phyloP scores from a whole-genome alignment of 2,329 filamentous ascomycete species.

The Mariannaea elegans region DNA sequence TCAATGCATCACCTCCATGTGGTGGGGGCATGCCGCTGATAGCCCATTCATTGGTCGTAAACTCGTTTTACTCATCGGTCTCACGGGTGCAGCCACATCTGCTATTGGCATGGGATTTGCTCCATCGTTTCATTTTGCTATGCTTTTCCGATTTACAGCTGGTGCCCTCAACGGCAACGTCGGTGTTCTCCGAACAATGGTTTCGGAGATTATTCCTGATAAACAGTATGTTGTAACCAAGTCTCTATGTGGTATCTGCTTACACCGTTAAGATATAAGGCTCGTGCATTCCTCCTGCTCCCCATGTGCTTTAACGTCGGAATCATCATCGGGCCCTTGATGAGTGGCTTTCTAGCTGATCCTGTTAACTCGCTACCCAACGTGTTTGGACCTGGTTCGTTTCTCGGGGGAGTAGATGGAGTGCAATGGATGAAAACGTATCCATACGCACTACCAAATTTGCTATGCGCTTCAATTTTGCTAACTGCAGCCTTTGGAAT shows the following conservation, averaged over 20 bases:
- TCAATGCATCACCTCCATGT: constrained; percentile 31
- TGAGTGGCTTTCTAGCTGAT: constrained; percentile 37
- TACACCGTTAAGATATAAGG: constrained; percentile 8
- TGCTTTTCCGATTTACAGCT: constrained; percentile 30
- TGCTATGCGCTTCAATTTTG: constrained; percentile 27
- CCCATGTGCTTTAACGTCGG: constrained; percentile 37
- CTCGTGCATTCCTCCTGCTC: constrained; percentile 31
- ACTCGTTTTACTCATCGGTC: constrained; percentile 29
- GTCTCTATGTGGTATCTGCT: background rate
- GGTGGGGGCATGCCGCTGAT: constrained; percentile 31
- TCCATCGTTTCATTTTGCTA: constrained; percentile 9
- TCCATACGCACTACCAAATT: constrained; percentile 35
- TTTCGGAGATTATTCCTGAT: constrained; percentile 34
- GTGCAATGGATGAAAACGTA: constrained; percentile 32
- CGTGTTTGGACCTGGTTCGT: constrained; percentile 31
- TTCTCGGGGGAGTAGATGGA: constrained; percentile 27
- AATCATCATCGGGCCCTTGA: constrained; percentile 35
- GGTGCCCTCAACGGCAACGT: constrained; percentile 34
- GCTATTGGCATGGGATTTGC: constrained; percentile 27
- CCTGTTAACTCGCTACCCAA: constrained; percentile 26
- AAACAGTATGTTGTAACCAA: constrained; percentile 19
- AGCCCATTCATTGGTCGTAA: constrained; percentile 28
- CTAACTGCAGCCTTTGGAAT: constrained; percentile 26
- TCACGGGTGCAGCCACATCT: constrained; percentile 21
- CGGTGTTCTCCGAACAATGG: constrained; percentile 33